Base-by-base conservation (phyloP, 345 rosid genomes). In the Schrenkiella parvula region DNA sequence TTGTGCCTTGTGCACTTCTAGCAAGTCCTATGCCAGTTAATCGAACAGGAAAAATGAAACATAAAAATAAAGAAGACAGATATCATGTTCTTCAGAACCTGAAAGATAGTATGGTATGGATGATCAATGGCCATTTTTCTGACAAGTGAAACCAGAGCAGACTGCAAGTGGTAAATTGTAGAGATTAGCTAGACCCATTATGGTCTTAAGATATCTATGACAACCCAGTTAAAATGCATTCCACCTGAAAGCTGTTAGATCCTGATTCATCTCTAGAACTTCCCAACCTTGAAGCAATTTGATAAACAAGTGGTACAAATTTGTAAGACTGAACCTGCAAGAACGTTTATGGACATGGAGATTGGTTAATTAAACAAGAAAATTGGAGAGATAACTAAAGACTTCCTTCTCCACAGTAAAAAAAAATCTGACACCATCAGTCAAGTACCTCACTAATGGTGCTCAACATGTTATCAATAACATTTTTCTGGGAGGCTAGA, bases 241-340 rank as follows among this genome's bases (percentile, higher is more conserved):
- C 21, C 77, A 93, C 98, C 95, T 93, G 98, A 86, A 93, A 91
- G 76, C 58, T 81, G 70, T 79, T 86, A 68, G 87, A 86, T 43
- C 87, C 92, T 19, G 19, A 69, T 64, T 80, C 84, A 77, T 89
- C 97, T 80, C 82, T 93, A 64, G 92, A 72, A 82, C 87, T 73
- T 37, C 98, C 97, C 89, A 93, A 79, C 85, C 98, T 84, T 69
- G 98, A 93, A 71, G 98, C 98, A 83, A 93, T 91, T 83, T 93
- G 98, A 79, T 93, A 93, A 23, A 88, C 87, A 61, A 91, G 83
- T 1, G 97, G 97, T 51, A 93, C 81, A 83, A 91, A 93, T 77
- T 93, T 93, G 82, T 89, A 91, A 42, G 97, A 86, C 67, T 89
- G 96, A 75, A 91, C 97, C 98, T 93, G 81, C 47, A 79, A 70